phyloP scores from a whole-genome alignment of 2,329 filamentous ascomycete species.

The Aspergillus brasiliensis region DNA sequence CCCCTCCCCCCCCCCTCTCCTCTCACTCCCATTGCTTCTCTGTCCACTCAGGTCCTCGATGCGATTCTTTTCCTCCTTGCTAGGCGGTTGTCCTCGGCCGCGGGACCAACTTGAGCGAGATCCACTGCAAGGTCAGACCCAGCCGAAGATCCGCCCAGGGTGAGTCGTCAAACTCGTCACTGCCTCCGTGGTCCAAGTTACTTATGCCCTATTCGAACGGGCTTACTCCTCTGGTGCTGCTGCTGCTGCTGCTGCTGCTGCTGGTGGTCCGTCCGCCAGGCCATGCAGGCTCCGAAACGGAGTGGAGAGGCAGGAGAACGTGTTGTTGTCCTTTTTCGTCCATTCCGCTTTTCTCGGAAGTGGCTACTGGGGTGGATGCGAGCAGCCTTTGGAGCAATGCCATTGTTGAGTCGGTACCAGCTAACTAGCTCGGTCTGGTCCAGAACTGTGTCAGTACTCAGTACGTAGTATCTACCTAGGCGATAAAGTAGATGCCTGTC shows the following conservation, averaged over 20 bases:
- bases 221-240: conserved; percentile 9
- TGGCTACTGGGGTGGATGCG: neutral
- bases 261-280: neutral
- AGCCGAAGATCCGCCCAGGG: conserved; percentile 22
- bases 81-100: conserved; percentile 9
- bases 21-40: neutral
- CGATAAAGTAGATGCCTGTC: neutral
- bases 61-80: conserved; percentile 1
- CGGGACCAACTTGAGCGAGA: conserved; percentile 17
- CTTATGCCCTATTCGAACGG: neutral
- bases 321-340: neutral
- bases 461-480: neutral
- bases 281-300: conserved; percentile 7
- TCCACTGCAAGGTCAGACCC: conserved; percentile 21
- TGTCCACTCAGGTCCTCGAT: neutral
- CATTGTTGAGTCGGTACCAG: neutral
- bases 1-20: too few relatives aligned
- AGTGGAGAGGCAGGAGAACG: conserved; percentile 9
- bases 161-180: conserved; percentile 17
- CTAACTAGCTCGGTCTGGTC: neutral
- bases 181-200: conserved; percentile 9
- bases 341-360: neutral
- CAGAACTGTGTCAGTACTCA: neutral
- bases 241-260: conserved; percentile 1
- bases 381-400: neutral